phyloP scores from a whole-genome alignment of 1,139 yeast species.

The Casaregolazyma lundiana region DNA sequence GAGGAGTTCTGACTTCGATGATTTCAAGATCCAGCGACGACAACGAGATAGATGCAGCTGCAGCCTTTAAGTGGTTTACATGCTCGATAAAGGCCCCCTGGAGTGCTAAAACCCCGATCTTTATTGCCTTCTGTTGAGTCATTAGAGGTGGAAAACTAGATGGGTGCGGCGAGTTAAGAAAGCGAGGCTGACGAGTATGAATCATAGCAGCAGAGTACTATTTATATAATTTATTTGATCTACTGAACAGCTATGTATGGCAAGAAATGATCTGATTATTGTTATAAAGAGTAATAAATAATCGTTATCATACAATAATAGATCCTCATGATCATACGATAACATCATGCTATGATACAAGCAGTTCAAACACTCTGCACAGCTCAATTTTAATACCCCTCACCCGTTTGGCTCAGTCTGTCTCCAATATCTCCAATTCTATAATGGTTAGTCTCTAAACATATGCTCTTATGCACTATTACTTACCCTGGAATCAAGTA shows the following conservation, averaged over 20 bases:
- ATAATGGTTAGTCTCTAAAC: constrained; percentile 8
- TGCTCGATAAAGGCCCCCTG: constrained; percentile 83
- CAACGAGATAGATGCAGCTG: constrained; percentile 28
- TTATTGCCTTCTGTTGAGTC: constrained; percentile 15
- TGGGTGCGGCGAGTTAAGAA: not conserved
- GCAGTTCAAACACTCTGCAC: not conserved
- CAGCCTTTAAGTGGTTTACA: constrained; percentile 46
- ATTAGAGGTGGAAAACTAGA: constrained; percentile 8
- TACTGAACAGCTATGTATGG: no score
- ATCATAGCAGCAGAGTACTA: no score
- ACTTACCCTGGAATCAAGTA: constrained; percentile 34
- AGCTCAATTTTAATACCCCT: not conserved
- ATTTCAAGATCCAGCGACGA: constrained; percentile 26
- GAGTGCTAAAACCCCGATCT: constrained; percentile 68
- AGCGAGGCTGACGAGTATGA: not conserved
- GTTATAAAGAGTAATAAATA: not conserved
- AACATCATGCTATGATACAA: not conserved
- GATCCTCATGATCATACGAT: not conserved
- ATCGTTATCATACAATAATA: not conserved
- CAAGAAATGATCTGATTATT: not conserved
- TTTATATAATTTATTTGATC: not conserved
- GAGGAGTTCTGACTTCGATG: constrained; percentile 50
- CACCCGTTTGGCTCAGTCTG: constrained; percentile 19
- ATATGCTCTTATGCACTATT: no score
- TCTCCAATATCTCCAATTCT: constrained; percentile 36